Evolutionary conservation across 768 basidiomycete genomes (phyloP), one percentile per base, ranked within the genome.

Genomic region (Mycena vitilis): DNA sequence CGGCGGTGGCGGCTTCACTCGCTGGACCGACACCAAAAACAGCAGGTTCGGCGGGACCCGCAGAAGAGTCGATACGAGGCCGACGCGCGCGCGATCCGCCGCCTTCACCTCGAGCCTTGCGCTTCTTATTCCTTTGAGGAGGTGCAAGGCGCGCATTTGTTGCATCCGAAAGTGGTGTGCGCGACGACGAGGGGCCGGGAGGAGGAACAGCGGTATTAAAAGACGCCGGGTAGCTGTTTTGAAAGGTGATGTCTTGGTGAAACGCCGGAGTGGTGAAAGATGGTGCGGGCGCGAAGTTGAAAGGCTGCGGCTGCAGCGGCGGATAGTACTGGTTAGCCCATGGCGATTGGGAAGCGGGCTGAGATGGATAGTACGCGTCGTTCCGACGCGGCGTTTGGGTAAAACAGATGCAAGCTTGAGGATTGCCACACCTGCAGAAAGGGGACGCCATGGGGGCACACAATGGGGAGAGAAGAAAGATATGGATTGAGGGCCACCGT

Each of bases 21-120:
- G 60, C 37, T 23, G 60, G 60, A 13, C 60, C 60, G 22, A 53
- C 60, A 25, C 60, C 51, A 12, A 20, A 53, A 2, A 61, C 60
- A 20, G 37, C 49, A 37, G 48, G 49, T 2, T 16, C 36, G 9
- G 40, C 20, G 38, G 38, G 38, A 10, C 7, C 22, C 1, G n/a
- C n/a, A n/a, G n/a, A n/a, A n/a, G 60, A 8, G 36, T 61, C 49
- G 22, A 52, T 38, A 13, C 38, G n/a, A n/a, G n/a, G 49, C 40
- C 49, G 15, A 38, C 51, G 58, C 15, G 48, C 10, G 37, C 38
- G 49, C 38, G 38, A 6, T 6, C 38, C 13, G 6, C 13, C 38
- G 12, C 8, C 6, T 6, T 13, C 38, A 40, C 8, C 13, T 13
- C 8, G 38, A 6, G 38, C 38, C 38, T 40, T 40, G 8, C 38